Percentiles rank a stretch among this genome's conserved stretches.
phyloP scores from a whole-genome alignment of 805 yeast genomes.

The Metschnikowia hibisci region DNA sequence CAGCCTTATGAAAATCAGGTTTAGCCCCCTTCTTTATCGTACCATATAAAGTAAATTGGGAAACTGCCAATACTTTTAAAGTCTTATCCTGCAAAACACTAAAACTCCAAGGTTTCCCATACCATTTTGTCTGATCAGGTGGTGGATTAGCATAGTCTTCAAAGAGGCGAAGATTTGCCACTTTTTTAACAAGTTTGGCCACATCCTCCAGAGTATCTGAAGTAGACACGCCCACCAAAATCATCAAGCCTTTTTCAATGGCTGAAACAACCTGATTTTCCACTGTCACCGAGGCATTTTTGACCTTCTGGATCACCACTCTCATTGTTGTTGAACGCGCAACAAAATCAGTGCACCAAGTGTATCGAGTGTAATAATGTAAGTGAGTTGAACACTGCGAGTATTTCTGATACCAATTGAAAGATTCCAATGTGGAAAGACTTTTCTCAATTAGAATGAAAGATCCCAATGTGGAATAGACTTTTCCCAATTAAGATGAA shows the following conservation, averaged over 20 bases:
- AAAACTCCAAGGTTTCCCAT: conserved; percentile 74
- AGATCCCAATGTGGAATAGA: no score
- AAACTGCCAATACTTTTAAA: conserved; percentile 78
- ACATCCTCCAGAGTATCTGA: conserved; percentile 77
- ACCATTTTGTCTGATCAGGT: conserved; percentile 40
- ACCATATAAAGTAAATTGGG: conserved; percentile 90
- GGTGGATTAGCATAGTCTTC: conserved; percentile 51
- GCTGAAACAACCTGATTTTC: conserved; percentile 64
- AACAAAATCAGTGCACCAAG: background rate
- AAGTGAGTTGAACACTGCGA: no score
- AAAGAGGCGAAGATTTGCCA: conserved; percentile 64
- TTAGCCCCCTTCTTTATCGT: conserved; percentile 86
- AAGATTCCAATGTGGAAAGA: no score
- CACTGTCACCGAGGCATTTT: conserved; percentile 84
- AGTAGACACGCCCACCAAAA: conserved; percentile 79
- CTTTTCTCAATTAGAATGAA: no score
- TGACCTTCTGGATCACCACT: conserved; percentile 87
- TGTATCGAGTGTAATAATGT: no score
- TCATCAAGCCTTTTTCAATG: conserved; percentile 72
- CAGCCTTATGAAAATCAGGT: conserved; percentile 93
- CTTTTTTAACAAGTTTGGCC: conserved; percentile 60
- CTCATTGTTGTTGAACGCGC: conserved; percentile 48
- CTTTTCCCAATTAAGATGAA: no score
- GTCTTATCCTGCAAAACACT: conserved; percentile 53
- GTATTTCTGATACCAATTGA: no score